phyloP scores from a whole-genome alignment of 1,284 basidiomycete genomes.

The Microbotryum scabiosae region DNA sequence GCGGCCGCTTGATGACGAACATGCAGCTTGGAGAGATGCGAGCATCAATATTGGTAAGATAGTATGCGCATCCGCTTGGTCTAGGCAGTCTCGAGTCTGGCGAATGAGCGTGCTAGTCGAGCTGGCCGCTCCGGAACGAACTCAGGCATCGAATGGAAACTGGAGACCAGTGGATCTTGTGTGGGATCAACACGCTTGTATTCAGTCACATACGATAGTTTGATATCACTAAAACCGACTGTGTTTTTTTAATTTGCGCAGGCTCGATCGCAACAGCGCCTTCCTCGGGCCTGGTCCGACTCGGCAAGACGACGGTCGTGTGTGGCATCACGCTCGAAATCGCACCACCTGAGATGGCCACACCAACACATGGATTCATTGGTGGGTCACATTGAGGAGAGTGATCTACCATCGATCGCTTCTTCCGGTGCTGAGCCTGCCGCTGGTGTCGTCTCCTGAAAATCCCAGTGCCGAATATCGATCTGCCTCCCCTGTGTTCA shows the following conservation, averaged over 20 bases:
- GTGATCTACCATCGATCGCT: too few relatives aligned
- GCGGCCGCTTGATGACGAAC: constrained; percentile 40
- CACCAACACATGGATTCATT: constrained; percentile 66
- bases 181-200: neutral
- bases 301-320: constrained; percentile 82
- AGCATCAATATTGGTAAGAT: constrained; percentile 62
- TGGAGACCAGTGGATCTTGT: neutral
- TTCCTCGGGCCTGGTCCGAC: constrained; percentile 77
- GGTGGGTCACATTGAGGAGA: constrained; percentile 47
- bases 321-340: constrained; percentile 94
- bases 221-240: neutral
- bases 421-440: too few relatives aligned
- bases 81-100: neutral
- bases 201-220: neutral
- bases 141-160: too few relatives aligned
- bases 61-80: neutral
- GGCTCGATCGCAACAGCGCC: constrained; percentile 85
- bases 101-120: neutral
- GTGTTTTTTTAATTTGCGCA: constrained; percentile 30
- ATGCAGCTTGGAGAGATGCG: constrained; percentile 54
- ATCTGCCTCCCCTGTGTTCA: constrained; percentile 84
- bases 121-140: neutral
- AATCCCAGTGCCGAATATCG: constrained; percentile 65
- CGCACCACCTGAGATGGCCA: constrained; percentile 71
- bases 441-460: neutral